Percentiles rank a stretch among this genome's conserved stretches.
Conservation (phyloP, 306 rosid species). For the Fragaria nilgerrensis region DNA sequence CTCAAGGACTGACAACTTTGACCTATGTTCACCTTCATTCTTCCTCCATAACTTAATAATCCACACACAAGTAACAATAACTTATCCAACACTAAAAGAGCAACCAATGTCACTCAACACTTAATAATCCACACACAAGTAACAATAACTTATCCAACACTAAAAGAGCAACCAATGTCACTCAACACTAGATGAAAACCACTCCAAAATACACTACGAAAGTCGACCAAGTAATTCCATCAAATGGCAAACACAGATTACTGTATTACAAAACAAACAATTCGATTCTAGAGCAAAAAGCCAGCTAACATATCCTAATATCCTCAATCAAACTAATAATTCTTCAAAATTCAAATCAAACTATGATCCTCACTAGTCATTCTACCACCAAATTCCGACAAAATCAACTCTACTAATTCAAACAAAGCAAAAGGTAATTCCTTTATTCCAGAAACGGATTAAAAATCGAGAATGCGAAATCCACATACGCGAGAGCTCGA, state of each 20-base stretch:
- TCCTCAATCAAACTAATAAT: neutral
- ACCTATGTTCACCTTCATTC: neutral
- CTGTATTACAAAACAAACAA: neutral
- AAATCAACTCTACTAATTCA: neutral
- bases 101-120: neutral
- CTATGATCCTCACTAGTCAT: neutral
- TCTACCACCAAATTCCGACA: neutral
- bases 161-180: neutral
- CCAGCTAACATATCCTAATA: neutral
- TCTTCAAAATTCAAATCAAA: neutral
- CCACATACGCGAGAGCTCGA: constrained; percentile 85
- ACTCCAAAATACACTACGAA: neutral
- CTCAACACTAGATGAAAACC: neutral
- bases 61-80: neutral
- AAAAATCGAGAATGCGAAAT: neutral
- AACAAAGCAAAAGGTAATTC: neutral
- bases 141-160: neutral
- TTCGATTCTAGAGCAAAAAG: neutral
- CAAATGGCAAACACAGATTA: neutral
- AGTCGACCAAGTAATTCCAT: neutral
- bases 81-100: neutral
- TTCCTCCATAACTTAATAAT: neutral
- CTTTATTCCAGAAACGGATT: too few relatives aligned
- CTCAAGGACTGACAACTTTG: neutral
- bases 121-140: neutral